Evolutionary conservation across 2,329 filamentous ascomycete genomes (phyloP).

Genomic region (Aspergillus puulaauensis): DNA sequence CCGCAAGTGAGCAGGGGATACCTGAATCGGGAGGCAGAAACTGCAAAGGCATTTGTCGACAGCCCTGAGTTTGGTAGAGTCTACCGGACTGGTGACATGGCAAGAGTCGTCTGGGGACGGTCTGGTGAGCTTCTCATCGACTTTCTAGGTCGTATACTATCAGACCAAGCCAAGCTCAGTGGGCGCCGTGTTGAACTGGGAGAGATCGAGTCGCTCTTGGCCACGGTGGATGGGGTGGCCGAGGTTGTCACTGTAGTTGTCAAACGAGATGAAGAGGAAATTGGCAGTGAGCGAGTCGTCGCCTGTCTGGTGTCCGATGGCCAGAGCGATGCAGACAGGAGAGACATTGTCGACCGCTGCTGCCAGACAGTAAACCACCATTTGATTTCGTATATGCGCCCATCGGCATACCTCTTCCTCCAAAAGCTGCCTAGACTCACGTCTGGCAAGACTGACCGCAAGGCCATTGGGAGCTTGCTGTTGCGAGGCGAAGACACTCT

Average conservation of each 20-base stretch:
- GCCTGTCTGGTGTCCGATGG: constrained; percentile 24
- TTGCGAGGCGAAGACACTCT: not conserved
- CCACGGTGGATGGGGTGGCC: constrained; percentile 18
- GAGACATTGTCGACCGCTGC: not conserved
- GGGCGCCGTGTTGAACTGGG: constrained; percentile 80
- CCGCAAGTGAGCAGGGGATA: constrained; percentile 32
- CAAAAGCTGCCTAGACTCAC: constrained; percentile 22
- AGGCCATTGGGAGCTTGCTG: constrained; percentile 14
- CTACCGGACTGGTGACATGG: constrained; percentile 36
- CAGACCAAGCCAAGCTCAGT: constrained; percentile 80
- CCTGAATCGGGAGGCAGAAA: constrained; percentile 25
- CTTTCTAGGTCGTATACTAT: constrained; percentile 74
- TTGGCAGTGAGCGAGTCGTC: constrained; percentile 21
- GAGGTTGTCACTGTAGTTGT: too few relatives aligned
- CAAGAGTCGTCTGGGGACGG: constrained; percentile 64
- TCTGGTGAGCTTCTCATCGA: constrained; percentile 56
- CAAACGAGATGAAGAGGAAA: constrained; percentile 16
- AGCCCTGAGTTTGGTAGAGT: constrained; percentile 48
- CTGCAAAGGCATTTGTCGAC: constrained; percentile 25
- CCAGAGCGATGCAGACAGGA: constrained; percentile 7
- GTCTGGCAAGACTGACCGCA: constrained; percentile 29
- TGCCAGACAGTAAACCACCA: not conserved
- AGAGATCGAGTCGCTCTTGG: constrained; percentile 61
- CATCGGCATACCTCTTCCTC: constrained; percentile 24
- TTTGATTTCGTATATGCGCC: constrained; percentile 26